Conservation (phyloP, 768 basidiomycete genomes). For the Leucosporidium scottii region DNA sequence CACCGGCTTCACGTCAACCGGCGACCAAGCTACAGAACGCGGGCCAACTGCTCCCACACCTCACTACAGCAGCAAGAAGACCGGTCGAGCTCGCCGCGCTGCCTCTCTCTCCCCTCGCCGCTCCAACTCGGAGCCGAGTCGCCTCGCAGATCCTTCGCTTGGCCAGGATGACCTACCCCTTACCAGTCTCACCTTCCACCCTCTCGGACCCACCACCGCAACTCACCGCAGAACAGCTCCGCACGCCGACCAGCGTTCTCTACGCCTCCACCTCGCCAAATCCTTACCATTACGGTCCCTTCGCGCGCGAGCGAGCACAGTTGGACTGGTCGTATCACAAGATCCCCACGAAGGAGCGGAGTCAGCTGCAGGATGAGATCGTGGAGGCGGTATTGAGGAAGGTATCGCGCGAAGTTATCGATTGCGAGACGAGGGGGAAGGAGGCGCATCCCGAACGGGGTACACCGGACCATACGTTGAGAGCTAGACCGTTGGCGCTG, state of each 20-base stretch:
- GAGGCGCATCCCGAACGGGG: no score
- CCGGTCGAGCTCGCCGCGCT: no score
- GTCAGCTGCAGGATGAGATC: constrained; percentile 37
- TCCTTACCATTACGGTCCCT: constrained; percentile 17
- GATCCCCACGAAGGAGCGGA: constrained; percentile 28
- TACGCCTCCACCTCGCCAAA: constrained; percentile 6
- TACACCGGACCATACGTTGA: no score
- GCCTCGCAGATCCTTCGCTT: no score
- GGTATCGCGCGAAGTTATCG: constrained; percentile 10
- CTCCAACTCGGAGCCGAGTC: no score
- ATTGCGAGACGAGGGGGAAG: background rate
- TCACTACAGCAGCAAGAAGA: no score
- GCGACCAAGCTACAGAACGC: no score
- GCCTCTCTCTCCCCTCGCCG: no score
- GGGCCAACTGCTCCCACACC: no score
- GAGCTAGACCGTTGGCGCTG: constrained; percentile 29
- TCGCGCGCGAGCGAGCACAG: constrained; percentile 9
- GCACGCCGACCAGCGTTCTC: background rate
- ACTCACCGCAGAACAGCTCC: background rate
- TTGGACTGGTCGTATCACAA: constrained; percentile 38
- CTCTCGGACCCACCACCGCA: background rate
- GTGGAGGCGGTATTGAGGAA: constrained; percentile 24
- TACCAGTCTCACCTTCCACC: background rate
- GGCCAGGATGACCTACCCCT: background rate
- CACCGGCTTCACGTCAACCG: no score